These are phyloP conservation scores for Trichoderma gamsii DNA, from an alignment of 495 filamentous ascomycete genomes.

Conservation along the genomic window DNA sequence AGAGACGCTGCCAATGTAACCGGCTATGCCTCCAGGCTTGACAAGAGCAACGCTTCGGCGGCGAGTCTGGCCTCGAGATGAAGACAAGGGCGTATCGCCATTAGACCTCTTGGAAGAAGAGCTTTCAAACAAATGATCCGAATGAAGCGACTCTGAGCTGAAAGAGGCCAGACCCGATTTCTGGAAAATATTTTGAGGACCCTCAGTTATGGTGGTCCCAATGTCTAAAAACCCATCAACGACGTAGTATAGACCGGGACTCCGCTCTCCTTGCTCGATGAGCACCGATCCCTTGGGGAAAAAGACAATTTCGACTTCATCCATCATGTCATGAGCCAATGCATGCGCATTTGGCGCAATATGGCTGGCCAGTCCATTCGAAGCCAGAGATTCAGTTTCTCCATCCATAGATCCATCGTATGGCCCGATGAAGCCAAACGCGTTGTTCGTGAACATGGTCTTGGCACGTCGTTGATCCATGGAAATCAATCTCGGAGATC, in stretches of 20 bases:
- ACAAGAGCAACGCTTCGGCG: slow-evolving; percentile 76
- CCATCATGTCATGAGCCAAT: slow-evolving; percentile 67
- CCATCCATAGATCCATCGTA: slow-evolving; percentile 76
- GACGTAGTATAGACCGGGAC: slow-evolving; percentile 94
- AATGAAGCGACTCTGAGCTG: slow-evolving; percentile 28
- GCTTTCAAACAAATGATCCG: slow-evolving; percentile 22
- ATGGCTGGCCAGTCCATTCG: slow-evolving; percentile 44
- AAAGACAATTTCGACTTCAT: slow-evolving; percentile 96
- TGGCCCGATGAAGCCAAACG: slow-evolving; percentile 91
- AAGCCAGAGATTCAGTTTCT: slow-evolving; percentile 79
- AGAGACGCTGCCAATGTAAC: slow-evolving; percentile 87
- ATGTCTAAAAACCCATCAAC: slow-evolving; percentile 96
- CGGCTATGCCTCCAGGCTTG: slow-evolving; percentile 91
- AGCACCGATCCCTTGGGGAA: slow-evolving; percentile 91
- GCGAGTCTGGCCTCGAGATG: slow-evolving; percentile 22
- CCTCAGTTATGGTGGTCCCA: slow-evolving; percentile 49
- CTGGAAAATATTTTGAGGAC: not conserved
- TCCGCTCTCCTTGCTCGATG: slow-evolving; percentile 95
- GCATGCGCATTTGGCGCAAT: slow-evolving; percentile 39
- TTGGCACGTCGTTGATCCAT: slow-evolving; percentile 82
- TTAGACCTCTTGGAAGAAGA: slow-evolving; percentile 33
- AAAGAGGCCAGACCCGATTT: slow-evolving; percentile 40
- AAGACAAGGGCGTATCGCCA: slow-evolving; percentile 10
- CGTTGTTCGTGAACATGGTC: slow-evolving; percentile 72
- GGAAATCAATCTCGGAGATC: slow-evolving; percentile 76